Evolutionary conservation across 73 alveolate species (phyloP).

Genomic region (Loxodes magnus): DNA sequence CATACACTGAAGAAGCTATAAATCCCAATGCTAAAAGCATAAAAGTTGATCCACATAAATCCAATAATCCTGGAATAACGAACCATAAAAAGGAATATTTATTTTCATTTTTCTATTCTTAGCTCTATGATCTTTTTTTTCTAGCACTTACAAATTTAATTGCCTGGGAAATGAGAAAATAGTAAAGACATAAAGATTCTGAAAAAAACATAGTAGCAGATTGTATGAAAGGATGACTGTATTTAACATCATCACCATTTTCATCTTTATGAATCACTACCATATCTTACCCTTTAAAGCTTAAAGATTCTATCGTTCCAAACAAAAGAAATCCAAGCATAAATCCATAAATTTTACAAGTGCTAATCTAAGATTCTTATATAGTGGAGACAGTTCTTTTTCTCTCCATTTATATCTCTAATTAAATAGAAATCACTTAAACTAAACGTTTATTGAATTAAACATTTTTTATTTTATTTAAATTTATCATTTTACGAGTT

Average conservation of each 20-base stretch:
- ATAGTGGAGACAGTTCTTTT: too few species aligned
- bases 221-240: conserved; percentile 54
- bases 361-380: too few species aligned
- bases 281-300: too few species aligned
- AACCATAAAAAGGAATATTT: conserved; percentile 18
- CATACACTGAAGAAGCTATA: conserved; percentile 75
- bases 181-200: conserved; percentile 32
- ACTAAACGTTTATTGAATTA: too few species aligned
- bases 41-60: conserved; percentile 56
- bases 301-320: too few species aligned
- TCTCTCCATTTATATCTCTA: too few species aligned
- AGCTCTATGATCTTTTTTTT: conserved; percentile 8
- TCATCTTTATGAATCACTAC: too few species aligned
- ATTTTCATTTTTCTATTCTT: conserved; percentile 5
- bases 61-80: conserved; percentile 71
- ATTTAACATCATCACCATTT: conserved; percentile 16
- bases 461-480: too few species aligned
- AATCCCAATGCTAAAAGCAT: conserved; percentile 70
- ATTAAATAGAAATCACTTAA: too few species aligned
- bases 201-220: conserved; percentile 51
- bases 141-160: conserved; percentile 10
- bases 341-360: too few species aligned
- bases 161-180: conserved; percentile 13
- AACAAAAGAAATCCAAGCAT: too few species aligned
- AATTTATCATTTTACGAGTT: too few species aligned